These are phyloP conservation scores for Trametes punicea DNA, from an alignment of 768 basidiomycete genomes.

Conservation along the genomic window DNA sequence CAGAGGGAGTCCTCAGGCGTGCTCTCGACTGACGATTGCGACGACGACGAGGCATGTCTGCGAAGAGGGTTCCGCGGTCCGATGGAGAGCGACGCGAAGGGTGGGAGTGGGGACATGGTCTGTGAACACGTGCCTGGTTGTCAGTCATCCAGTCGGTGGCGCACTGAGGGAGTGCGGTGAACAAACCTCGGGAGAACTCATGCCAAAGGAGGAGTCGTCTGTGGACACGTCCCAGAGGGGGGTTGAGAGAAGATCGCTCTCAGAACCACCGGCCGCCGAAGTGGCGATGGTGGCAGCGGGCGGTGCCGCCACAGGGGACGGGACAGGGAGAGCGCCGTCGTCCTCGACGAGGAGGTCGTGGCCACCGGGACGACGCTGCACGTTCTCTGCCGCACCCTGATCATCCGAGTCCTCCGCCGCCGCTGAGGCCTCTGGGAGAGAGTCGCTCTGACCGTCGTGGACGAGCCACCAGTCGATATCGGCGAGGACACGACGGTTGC, in stretches of 20 bases:
- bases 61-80: slow-evolving; percentile 49
- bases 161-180: not conserved
- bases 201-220: slow-evolving; percentile 15
- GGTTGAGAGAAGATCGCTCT: slow-evolving; percentile 8
- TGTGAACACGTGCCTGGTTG: slow-evolving; percentile 10
- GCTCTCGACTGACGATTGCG: slow-evolving; percentile 23
- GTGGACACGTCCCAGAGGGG: slow-evolving; percentile 19
- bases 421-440: slow-evolving; percentile 33
- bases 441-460: slow-evolving; percentile 62
- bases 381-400: slow-evolving; percentile 34
- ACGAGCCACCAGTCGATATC: slow-evolving; percentile 91
- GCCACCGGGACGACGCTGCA: slow-evolving; percentile 19
- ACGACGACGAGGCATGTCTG: slow-evolving; percentile 21
- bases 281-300: slow-evolving; percentile 10
- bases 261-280: not conserved
- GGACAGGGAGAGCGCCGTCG: not conserved
- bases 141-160: slow-evolving; percentile 14
- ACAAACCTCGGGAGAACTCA: slow-evolving; percentile 23
- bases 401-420: slow-evolving; percentile 37
- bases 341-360: slow-evolving; percentile 21
- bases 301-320: not conserved
- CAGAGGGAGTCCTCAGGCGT: slow-evolving; percentile 18
- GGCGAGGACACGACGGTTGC: slow-evolving; percentile 67
- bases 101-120: slow-evolving; percentile 38
- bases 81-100: slow-evolving; percentile 54